Evolutionary conservation across 306 rosid genomes (phyloP), one percentile per base, ranked within the genome.

Genomic region (Begonia loranthoides): DNA sequence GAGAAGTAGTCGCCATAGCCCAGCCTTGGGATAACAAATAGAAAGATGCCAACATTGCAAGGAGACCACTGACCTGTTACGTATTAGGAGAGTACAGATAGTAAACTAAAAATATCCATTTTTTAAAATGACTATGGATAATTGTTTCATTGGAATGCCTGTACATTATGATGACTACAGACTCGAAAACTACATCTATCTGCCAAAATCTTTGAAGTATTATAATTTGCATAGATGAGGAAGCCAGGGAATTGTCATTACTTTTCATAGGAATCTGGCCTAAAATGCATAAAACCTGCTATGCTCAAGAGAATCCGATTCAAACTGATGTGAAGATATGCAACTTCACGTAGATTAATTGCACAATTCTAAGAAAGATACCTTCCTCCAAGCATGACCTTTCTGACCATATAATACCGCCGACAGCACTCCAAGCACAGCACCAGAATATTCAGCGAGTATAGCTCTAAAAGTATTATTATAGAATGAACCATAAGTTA

Each of bases 371-470:
- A 19, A 39, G 41, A 51, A 55, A 34, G 9, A 59, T 61, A 92
- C 99, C 99, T 92, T 92, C 72, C 79, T 92, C 99, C 94, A 86
- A 49, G 81, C 38, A 53, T 83, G 69, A 53, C 87, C 71, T 69
- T 74, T 81, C 60, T 87, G 73, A 39, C 99, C 96, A 66, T 86
- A 86, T 55, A 92, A 66, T 38, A 92, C 84, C 52, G 84, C 93
- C 55, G 99, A 92, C 38, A 86, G 76, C 51, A 86, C 96, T 61
- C 99, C 96, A 63, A 92, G 99, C 62, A 83, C 80, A 63, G 99
- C 94, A 61, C 96, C 96, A 61, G 99, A 86, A 73, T 92, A 92
- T 79, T 92, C 99, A 2, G 78, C 93, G 79, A 92, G 67, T 72
- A 92, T 78, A 71, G 96, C 88, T 77, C 99, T 92, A 67, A 40